Evolutionary conservation across 2,329 filamentous ascomycete genomes (phyloP), one percentile per base, ranked within the genome.

Genomic region (Monosporascus sp.): DNA sequence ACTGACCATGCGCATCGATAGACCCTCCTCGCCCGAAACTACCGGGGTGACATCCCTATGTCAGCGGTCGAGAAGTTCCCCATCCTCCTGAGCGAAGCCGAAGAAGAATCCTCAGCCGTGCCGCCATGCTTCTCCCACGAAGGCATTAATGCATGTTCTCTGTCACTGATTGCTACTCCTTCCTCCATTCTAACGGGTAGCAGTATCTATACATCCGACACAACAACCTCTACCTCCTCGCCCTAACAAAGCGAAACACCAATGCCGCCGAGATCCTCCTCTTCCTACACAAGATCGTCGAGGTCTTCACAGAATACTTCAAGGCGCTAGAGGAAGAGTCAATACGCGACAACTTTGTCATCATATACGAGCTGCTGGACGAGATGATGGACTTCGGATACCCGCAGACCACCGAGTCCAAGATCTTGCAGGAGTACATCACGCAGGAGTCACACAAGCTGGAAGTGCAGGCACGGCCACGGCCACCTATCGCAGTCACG

Each of bases 351-450:
- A 99, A 99, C 77, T 99, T 99, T 69, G 94, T 99, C 71, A 86
- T 99, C 68, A 99, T 99, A 68, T 99, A 99, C 79, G 94, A 99
- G 74, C 76, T 99, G 56, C 83, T 99, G 58, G 94, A 99, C 69
- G 94, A 99, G 78, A 99, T 99, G 94, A 99, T 99, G 94, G 94
- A 99, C 74, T 99, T 99, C 78, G 94, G 94, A 58, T 97, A 99
- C 71, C 94, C 94, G 6, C 94, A 99, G 72, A 99, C 94, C 9
- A 99, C 94, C 60, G 94, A 99, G 73, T 90, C 85, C 71, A 99
- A 99, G 82, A 99, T 99, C 70, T 77, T 99, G 56, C 94, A 99
- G 73, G 94, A 99, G 77, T 96, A 96, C 77, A 99, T 99, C 70
- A 99, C 94, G 41, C 94, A 99, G 73, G 94, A 99, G 74, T 97